Base-by-base conservation (phyloP, 768 basidiomycete species). In the Leccinum sublutescens region DNA sequence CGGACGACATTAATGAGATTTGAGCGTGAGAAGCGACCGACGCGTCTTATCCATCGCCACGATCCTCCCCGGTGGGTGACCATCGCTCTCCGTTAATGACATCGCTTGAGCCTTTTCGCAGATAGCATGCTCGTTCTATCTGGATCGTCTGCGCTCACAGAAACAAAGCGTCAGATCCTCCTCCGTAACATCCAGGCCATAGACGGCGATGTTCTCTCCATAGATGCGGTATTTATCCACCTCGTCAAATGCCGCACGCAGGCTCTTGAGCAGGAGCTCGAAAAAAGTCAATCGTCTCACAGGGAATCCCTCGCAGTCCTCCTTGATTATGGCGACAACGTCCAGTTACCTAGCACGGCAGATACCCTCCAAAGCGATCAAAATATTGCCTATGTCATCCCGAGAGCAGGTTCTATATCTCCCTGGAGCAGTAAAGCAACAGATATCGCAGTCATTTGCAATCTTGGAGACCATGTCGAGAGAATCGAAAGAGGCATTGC, bases 381-480 rank as follows among this genome's bases (percentile, higher is more conserved):
- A 27, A 82, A 84, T 52, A 76, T 86, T 11, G 75, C 86, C 45
- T 96, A 85, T 70, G 85, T 97, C 43, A 76, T 90, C 6, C 95
- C 95, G 11, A 78, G 95, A 58, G 81, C 85, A 8, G 95, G 96
- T 4, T 95, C 95, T 4, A 89, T 98, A 67, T 98, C 96, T 4
- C 95, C 97, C 2, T 99, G 97, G 97, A 98, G 96, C 5, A 96
- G 92, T 75, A 99, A 99, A 76, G 96, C 97, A 2, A 98, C 96
- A 0, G 95, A 99, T 71, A 98, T 99, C 56, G 84, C 95, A 21
- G 77, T 76, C 9, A 84, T 98, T 54, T 99, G 97, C 77, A 88
- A 88, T 55, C 85, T 99, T 2, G 84, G 80, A 19, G 70, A 74
- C 2, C 78, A 86, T 55, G 76, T 99, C 54, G 83, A 89, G 62